Conservation (phyloP, 2,329 filamentous ascomycete genomes). For the Whalleya microplaca region DNA sequence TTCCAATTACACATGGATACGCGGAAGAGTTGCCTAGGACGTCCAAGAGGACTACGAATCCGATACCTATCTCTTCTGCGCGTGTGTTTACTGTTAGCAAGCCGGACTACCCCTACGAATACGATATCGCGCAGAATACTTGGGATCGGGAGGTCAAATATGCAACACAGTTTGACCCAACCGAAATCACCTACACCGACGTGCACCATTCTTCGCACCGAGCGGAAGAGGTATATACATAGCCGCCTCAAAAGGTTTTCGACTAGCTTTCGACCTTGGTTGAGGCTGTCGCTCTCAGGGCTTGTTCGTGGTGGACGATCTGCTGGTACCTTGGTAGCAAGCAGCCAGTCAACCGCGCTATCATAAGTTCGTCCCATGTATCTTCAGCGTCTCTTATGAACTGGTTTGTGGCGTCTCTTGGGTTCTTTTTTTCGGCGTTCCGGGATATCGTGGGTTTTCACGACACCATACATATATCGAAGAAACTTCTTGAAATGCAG, state of each 20-base stretch:
- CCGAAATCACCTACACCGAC: slow-evolving; percentile 26
- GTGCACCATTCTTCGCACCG: slow-evolving; percentile 17
- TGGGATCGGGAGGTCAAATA: slow-evolving; percentile 24
- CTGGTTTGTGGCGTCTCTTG: not conserved
- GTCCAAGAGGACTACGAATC: slow-evolving; percentile 19
- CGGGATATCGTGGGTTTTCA: slow-evolving; percentile 19
- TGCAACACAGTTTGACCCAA: slow-evolving; percentile 4
- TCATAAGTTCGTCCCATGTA: slow-evolving; percentile 14
- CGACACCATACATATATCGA: slow-evolving; percentile 23
- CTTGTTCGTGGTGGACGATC: not conserved
- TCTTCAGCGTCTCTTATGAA: slow-evolving; percentile 6
- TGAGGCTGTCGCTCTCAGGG: not conserved
- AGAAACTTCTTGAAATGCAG: slow-evolving; percentile 33
- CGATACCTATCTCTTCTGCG: slow-evolving; percentile 25
- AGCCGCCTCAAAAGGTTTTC: not conserved
- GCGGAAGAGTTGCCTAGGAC: slow-evolving; percentile 17
- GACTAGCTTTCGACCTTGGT: not conserved
- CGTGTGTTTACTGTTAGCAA: slow-evolving; percentile 22
- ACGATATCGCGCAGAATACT: slow-evolving; percentile 19
- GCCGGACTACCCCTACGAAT: slow-evolving; percentile 23
- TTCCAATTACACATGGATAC: slow-evolving; percentile 20
- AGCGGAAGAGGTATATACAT: slow-evolving; percentile 18
- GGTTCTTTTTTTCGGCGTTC: slow-evolving; percentile 25
- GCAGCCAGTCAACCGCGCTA: slow-evolving; percentile 2
- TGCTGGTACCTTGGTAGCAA: slow-evolving; percentile 4